phyloP scores from a whole-genome alignment of 73 alveolate genomes.

The Paramecium biaurelia region DNA sequence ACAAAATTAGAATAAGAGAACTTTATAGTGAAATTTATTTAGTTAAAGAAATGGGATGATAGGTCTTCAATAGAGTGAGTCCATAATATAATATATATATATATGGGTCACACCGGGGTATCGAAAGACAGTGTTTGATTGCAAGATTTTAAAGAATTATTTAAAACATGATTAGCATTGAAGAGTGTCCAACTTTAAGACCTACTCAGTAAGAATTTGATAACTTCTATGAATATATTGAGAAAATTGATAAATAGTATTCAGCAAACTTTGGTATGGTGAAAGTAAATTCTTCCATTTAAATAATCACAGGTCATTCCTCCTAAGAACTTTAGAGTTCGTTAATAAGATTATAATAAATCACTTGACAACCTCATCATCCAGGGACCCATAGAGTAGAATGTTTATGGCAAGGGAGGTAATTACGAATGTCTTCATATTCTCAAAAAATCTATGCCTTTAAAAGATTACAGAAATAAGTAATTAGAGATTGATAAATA shows the following conservation, averaged over 20 bases:
- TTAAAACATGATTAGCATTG: constrained; percentile 6
- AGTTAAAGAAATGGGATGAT: neutral
- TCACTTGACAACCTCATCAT: constrained; percentile 51
- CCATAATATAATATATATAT: neutral
- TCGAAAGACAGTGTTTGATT: neutral
- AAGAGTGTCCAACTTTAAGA: constrained; percentile 75
- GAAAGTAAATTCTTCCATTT: constrained; percentile 65
- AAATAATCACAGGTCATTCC: constrained; percentile 75
- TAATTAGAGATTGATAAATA: constrained; percentile 64
- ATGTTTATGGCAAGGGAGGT: constrained; percentile 82
- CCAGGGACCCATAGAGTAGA: constrained; percentile 81
- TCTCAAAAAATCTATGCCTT: constrained; percentile 70
- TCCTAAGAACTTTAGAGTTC: constrained; percentile 80
- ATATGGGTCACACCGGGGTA: constrained; percentile 17
- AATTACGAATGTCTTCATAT: constrained; percentile 68
- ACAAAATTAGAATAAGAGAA: neutral
- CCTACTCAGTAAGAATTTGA: constrained; percentile 80
- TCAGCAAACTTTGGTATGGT: constrained; percentile 78
- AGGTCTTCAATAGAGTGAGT: neutral
- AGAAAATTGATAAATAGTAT: constrained; percentile 72
- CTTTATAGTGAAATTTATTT: neutral
- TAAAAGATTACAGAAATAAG: constrained; percentile 67
- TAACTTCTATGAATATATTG: constrained; percentile 69
- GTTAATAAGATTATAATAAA: constrained; percentile 74
- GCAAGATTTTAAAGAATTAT: neutral